Percentiles rank a stretch among this genome's conserved stretches.
Conservation (phyloP, 2,329 filamentous ascomycete genomes). For the Bipolaris victoriae region DNA sequence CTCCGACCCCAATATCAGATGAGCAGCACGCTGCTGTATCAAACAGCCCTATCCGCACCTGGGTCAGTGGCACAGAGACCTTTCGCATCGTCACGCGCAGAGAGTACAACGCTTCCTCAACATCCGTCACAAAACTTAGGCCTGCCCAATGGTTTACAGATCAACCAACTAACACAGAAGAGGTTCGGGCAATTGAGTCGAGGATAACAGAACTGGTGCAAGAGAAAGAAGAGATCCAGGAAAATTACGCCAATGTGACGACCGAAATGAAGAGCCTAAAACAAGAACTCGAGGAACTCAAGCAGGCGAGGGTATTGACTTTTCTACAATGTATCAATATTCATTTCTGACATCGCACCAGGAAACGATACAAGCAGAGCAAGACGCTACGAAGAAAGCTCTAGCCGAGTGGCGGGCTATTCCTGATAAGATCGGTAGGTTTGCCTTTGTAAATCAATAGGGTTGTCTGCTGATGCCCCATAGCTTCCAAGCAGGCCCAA, state of each 20-base stretch:
- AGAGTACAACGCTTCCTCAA: conserved; percentile 83
- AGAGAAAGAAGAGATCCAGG: conserved; percentile 47
- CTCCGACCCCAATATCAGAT: conserved; percentile 67
- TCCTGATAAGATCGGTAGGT: conserved; percentile 66
- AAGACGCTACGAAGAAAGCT: conserved; percentile 70
- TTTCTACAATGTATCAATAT: too few relatives aligned
- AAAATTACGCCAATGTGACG: conserved; percentile 39
- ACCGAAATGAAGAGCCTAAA: conserved; percentile 31
- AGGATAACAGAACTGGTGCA: conserved; percentile 54
- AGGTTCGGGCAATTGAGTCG: conserved; percentile 65
- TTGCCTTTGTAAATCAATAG: not conserved
- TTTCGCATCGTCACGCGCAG: conserved; percentile 68
- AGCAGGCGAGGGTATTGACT: conserved; percentile 16
- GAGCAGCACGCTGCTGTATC: conserved; percentile 72
- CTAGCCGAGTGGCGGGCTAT: conserved; percentile 69
- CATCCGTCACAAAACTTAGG: conserved; percentile 66
- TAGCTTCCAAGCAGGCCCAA: conserved; percentile 53
- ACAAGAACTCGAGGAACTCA: conserved; percentile 24
- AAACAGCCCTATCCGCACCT: conserved; percentile 65
- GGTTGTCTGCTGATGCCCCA: not conserved
- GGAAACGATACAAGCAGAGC: conserved; percentile 62
- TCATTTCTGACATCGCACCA: not conserved
- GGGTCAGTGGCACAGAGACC: conserved; percentile 68
- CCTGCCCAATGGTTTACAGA: conserved; percentile 75
- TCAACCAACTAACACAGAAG: conserved; percentile 72